phyloP scores from a whole-genome alignment of 345 rosid species.

The Mercurialis annua region DNA sequence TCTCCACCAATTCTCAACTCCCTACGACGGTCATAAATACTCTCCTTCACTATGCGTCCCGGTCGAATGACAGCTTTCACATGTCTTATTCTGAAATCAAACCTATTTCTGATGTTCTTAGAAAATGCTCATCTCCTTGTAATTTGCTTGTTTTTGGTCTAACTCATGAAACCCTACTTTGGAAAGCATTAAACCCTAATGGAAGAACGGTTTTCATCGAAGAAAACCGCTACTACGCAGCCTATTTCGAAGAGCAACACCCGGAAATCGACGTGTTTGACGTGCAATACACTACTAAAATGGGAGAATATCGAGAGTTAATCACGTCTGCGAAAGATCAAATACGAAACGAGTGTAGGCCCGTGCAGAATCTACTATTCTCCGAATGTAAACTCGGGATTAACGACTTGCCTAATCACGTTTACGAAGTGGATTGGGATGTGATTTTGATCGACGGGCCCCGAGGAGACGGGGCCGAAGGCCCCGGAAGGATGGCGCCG shows the following conservation, averaged over 20 bases:
- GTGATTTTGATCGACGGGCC: slow-evolving; percentile 95
- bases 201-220: slow-evolving; percentile 89
- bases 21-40: slow-evolving; percentile 65
- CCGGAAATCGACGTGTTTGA: slow-evolving; percentile 92
- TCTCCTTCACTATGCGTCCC: slow-evolving; percentile 78
- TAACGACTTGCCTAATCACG: slow-evolving; percentile 89
- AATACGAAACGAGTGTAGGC: slow-evolving; percentile 68
- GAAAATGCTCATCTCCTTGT: slow-evolving; percentile 80
- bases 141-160: slow-evolving; percentile 86
- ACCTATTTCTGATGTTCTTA: slow-evolving; percentile 70
- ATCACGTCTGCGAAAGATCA: slow-evolving; percentile 54
- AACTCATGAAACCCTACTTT: slow-evolving; percentile 88
- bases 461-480: slow-evolving; percentile 65
- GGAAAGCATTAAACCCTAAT: slow-evolving; percentile 85
- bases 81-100: slow-evolving; percentile 73
- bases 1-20: slow-evolving; percentile 34
- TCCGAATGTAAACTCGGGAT: slow-evolving; percentile 81
- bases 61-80: slow-evolving; percentile 75
- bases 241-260: slow-evolving; percentile 79
- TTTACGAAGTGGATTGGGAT: slow-evolving; percentile 95
- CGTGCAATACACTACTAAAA: slow-evolving; percentile 88
- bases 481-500: slow-evolving; percentile 83
- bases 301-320: slow-evolving; percentile 54
- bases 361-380: slow-evolving; percentile 85
- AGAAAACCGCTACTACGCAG: slow-evolving; percentile 90